Evolutionary conservation across 2,329 filamentous ascomycete genomes (phyloP), one percentile per base, ranked within the genome.

Genomic region (Colletotrichum orbiculare): DNA sequence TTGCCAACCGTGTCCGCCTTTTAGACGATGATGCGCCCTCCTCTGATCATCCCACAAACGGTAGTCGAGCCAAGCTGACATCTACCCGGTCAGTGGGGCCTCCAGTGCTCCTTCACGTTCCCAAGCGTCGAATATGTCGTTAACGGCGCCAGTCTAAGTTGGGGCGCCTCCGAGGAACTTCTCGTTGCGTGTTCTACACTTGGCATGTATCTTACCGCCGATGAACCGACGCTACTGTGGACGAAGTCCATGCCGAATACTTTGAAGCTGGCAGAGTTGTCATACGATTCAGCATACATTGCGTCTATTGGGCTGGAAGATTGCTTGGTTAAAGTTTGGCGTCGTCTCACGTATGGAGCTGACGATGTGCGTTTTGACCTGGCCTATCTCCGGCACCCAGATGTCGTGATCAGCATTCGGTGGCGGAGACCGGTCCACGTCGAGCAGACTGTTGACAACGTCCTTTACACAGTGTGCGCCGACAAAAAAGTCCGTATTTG

Each of bases 321-420:
- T 76, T 86, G 90, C 55, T 81, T 98, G 17, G 89, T 97, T 69
- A 98, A 99, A 79, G 87, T 98, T 71, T 99, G 96, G 96, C 88
- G 94, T 68, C 87, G 95, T 57, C 81, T 97, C 33, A 91, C 91
- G 8, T 97, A 95, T 74, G 93, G 93, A 12, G 86, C 88, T 1
- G 90, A 93, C 63, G 91, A 96, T 70, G 91, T 93, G 43, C 86
- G 91, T 61, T 98, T 98, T 77, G 95, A 98, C 72, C 90, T 97
- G 71, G 89, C 90, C 35, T 98, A 98, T 77, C 87, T 99, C 2
- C 84, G 89, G n/a, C 96, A 99, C 75, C 92, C 93, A 1, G 84
- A 87, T 34, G 79, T 90, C 1, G 89, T 99, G n/a, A 95, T 92
- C 3, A 89, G 87, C 65, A 79, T 97, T 65, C 90, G 95, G 74